A percentile compares a stretch with the other conserved stretches of the same genome.
Conservation (phyloP, 2,329 filamentous ascomycete genomes). For the Beauveria brongniartii region DNA sequence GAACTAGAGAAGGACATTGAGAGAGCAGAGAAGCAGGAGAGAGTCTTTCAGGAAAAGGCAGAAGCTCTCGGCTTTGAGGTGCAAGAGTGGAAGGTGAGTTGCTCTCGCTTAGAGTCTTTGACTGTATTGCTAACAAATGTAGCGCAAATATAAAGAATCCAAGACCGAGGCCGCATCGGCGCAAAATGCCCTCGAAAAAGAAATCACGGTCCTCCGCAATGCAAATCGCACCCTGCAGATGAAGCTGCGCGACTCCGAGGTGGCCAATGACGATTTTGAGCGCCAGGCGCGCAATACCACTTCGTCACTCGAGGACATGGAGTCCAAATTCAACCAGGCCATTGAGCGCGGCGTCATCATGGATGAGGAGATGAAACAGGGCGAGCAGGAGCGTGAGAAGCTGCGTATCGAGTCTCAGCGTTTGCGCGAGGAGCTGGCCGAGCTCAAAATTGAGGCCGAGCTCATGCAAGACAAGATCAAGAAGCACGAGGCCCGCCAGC, state of each 20-base stretch:
- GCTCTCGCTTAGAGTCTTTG: background rate
- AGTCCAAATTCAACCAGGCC: constrained; percentile 91
- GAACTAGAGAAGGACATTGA: constrained; percentile 96
- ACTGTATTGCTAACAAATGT: constrained; percentile 14
- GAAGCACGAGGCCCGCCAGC: constrained; percentile 47
- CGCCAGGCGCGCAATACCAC: constrained; percentile 91
- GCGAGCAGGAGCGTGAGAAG: constrained; percentile 83
- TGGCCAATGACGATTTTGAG: constrained; percentile 97
- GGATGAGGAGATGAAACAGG: constrained; percentile 86
- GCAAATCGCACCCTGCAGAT: constrained; percentile 73
- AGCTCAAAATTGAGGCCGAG: constrained; percentile 90
- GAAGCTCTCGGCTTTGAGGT: constrained; percentile 81
- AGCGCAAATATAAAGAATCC: constrained; percentile 95
- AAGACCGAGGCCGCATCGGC: constrained; percentile 80
- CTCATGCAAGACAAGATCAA: constrained; percentile 91
- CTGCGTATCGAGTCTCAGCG: constrained; percentile 87
- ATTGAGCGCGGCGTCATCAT: constrained; percentile 89
- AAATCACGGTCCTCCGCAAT: constrained; percentile 87
- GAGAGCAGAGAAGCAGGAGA: constrained; percentile 86
- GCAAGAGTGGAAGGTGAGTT: constrained; percentile 91
- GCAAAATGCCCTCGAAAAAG: constrained; percentile 84
- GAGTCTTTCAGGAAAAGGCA: constrained; percentile 76
- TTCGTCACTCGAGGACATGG: constrained; percentile 91
- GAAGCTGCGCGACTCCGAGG: constrained; percentile 86
- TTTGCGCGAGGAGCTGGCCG: constrained; percentile 80